phyloP scores from a whole-genome alignment of 2,329 filamentous ascomycete genomes.

The Penicillium paneum region DNA sequence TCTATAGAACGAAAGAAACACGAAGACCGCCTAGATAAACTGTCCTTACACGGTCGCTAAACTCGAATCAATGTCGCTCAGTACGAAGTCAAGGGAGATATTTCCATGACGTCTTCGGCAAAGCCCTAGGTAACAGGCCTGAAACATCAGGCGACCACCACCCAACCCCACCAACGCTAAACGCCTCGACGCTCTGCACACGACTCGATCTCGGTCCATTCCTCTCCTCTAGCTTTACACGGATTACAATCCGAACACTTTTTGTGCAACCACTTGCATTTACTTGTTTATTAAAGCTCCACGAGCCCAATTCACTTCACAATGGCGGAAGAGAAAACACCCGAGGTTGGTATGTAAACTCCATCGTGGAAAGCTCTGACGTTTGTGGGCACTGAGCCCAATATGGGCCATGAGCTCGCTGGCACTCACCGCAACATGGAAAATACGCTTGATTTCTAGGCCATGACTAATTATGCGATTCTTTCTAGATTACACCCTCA shows the following conservation, averaged over 20 bases:
- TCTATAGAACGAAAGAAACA: not conserved
- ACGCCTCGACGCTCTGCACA: conserved; percentile 27
- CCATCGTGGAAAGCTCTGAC: conserved; percentile 30
- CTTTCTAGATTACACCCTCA: conserved; percentile 74
- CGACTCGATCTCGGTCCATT: conserved; percentile 28
- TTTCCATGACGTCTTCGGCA: conserved; percentile 22
- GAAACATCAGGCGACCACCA: conserved; percentile 13
- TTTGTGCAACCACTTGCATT: conserved; percentile 17
- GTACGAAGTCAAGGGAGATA: conserved; percentile 4
- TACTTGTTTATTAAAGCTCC: conserved; percentile 17
- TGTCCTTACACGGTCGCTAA: not conserved
- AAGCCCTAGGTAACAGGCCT: conserved; percentile 24
- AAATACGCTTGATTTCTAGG: conserved; percentile 4
- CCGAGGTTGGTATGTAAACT: conserved; percentile 43
- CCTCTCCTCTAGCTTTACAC: conserved; percentile 20
- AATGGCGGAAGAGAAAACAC: conserved; percentile 40
- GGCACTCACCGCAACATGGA: conserved; percentile 10
- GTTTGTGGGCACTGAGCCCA: conserved; percentile 31
- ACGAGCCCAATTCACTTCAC: conserved; percentile 30
- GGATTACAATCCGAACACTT: conserved; percentile 18
- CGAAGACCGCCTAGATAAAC: not conserved
- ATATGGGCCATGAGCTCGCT: conserved; percentile 21
- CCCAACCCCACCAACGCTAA: conserved; percentile 30
- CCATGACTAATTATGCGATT: conserved; percentile 15
- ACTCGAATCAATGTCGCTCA: not conserved